A percentile compares a stretch with the other conserved stretches of the same genome.
phyloP scores from a whole-genome alignment of 768 basidiomycete species.

The Boletus coccyginus region DNA sequence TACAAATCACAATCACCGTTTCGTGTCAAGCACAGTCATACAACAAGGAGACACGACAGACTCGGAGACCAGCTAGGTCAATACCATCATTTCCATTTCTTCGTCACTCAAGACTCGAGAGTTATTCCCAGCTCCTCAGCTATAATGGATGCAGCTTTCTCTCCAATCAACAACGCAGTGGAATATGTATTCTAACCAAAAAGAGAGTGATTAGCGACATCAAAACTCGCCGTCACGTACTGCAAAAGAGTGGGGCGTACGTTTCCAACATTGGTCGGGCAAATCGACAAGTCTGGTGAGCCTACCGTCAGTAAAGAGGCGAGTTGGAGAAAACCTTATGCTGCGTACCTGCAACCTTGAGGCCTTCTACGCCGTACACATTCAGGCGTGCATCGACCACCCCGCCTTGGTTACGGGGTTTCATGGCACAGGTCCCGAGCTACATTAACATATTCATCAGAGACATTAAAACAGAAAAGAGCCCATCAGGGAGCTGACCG shows the following conservation, averaged over 20 bases:
- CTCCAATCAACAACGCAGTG: slow-evolving; percentile 47
- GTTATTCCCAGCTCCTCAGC: slow-evolving; percentile 42
- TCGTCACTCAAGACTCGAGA: no score
- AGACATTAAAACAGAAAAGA: no score
- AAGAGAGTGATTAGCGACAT: neutral
- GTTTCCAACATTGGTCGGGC: slow-evolving; percentile 24
- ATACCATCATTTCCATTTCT: no score
- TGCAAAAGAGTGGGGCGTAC: slow-evolving; percentile 1
- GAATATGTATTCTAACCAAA: slow-evolving; percentile 39
- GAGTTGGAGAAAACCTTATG: no score
- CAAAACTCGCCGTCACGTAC: no score
- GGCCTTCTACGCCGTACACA: slow-evolving; percentile 56
- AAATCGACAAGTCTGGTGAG: slow-evolving; percentile 38
- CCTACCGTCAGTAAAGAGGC: neutral
- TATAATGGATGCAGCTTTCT: slow-evolving; percentile 61
- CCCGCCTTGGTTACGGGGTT: slow-evolving; percentile 53
- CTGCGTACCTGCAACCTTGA: slow-evolving; percentile 58
- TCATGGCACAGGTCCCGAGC: slow-evolving; percentile 72
- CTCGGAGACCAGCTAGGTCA: no score
- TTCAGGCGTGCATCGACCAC: slow-evolving; percentile 62
- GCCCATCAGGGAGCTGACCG: slow-evolving; percentile 4
- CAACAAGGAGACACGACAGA: no score
- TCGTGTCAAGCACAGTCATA: no score
- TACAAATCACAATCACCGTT: no score
- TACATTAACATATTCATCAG: slow-evolving; percentile 16